Evolutionary conservation across 192 early-diverging fungal species (phyloP).

Genomic region (Rhizoclosmatium globosum): DNA sequence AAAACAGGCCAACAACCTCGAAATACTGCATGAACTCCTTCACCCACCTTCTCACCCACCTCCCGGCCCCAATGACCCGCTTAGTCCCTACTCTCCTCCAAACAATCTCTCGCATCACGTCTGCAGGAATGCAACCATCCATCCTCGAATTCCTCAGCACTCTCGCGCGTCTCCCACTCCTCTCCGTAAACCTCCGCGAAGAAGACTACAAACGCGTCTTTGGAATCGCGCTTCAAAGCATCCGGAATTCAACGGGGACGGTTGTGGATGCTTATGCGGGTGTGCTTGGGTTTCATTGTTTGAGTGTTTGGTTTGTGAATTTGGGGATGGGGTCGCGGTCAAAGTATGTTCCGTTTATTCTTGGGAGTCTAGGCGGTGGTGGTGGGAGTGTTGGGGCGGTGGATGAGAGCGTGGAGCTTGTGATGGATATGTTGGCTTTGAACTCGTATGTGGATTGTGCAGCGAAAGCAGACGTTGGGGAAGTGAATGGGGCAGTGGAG

Average conservation of each 20-base stretch:
- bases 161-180: conserved; percentile 76
- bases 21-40: conserved; percentile 85
- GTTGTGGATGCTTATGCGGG: conserved; percentile 66
- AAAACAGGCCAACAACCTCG: conserved; percentile 62
- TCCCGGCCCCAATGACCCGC: conserved; percentile 80
- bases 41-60: conserved; percentile 79
- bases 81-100: conserved; percentile 72
- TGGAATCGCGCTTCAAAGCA: conserved; percentile 90
- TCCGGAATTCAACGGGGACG: conserved; percentile 40
- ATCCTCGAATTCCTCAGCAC: conserved; percentile 93
- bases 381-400: conserved; percentile 28
- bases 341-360: conserved; percentile 82
- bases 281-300: conserved; percentile 93
- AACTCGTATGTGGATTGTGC: conserved; percentile 80
- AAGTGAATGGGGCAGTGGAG: conserved; percentile 39
- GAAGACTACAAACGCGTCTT: conserved; percentile 87
- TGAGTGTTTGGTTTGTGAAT: conserved; percentile 88
- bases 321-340: conserved; percentile 77
- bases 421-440: conserved; percentile 92
- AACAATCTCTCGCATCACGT: conserved; percentile 84
- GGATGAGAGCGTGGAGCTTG: conserved; percentile 92
- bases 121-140: conserved; percentile 77
- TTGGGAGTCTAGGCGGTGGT: conserved; percentile 56
- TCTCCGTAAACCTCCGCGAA: conserved; percentile 83
- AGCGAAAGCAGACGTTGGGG: conserved; percentile 60